These are phyloP conservation scores for Panaeolus cyanescens DNA, from an alignment of 768 basidiomycete genomes.

Conservation along the genomic window DNA sequence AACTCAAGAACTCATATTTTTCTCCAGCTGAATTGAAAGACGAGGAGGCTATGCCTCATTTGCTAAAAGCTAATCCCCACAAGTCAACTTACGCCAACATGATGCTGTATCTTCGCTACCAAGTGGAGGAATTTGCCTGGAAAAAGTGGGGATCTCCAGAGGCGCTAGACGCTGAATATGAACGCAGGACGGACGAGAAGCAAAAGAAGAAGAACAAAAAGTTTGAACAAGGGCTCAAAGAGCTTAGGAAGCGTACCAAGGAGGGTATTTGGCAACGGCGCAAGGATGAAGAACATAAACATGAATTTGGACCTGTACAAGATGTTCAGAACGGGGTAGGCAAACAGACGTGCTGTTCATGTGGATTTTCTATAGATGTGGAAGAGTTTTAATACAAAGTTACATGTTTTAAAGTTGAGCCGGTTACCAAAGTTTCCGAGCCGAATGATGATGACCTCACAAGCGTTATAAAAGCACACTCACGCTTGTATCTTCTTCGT, in stretches of 20 bases:
- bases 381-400: constrained; percentile 67
- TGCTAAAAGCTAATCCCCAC: constrained; percentile 93
- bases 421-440: too few relatives aligned
- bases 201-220: constrained; percentile 91
- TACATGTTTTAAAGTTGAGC: too few relatives aligned
- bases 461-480: too few relatives aligned
- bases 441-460: too few relatives aligned
- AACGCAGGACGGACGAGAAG: constrained; percentile 76
- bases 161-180: constrained; percentile 86
- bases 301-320: constrained; percentile 71
- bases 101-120: constrained; percentile 95
- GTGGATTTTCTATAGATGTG: constrained; percentile 90
- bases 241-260: constrained; percentile 81
- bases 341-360: constrained; percentile 81
- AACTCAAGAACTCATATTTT: background rate
- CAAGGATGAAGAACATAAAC: constrained; percentile 86
- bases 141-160: constrained; percentile 97
- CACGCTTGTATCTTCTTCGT: too few relatives aligned
- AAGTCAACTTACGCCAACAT: constrained; percentile 96
- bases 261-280: constrained; percentile 90
- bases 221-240: constrained; percentile 87
- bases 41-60: constrained; percentile 87
- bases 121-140: constrained; percentile 97
- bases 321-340: constrained; percentile 53
- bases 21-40: constrained; percentile 88